Evolutionary conservation across 148 eudicot species (phyloP).

Genomic region (Dysphania ambrosioides): DNA sequence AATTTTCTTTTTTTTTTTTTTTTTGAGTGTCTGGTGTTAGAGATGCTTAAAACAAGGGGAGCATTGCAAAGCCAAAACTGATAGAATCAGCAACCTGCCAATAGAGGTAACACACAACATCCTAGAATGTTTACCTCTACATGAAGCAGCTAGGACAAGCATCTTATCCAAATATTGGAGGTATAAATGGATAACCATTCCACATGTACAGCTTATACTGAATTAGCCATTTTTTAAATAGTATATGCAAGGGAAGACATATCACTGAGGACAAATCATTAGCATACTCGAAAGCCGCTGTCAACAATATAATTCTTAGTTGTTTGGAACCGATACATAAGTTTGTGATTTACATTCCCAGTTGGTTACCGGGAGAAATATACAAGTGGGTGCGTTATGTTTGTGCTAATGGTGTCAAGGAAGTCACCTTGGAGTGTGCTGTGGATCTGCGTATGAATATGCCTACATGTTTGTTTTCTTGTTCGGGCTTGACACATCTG

Average conservation of each 20-base stretch:
- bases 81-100: constrained; percentile 1
- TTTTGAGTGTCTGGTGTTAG: not conserved
- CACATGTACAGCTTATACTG: not conserved
- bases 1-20: no score
- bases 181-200: not conserved
- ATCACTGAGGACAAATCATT: not conserved
- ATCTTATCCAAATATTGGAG: not conserved
- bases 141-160: not conserved
- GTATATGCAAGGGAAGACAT: no score
- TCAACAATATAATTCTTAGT: not conserved
- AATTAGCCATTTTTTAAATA: not conserved
- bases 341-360: not conserved
- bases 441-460: not conserved
- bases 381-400: not conserved
- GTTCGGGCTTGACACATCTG: constrained; percentile 6
- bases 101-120: not conserved
- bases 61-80: not conserved
- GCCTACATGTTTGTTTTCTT: not conserved
- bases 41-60: not conserved
- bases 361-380: not conserved
- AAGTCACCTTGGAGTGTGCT: not conserved
- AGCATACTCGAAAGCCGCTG: not conserved
- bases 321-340: not conserved
- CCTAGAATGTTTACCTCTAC: not conserved
- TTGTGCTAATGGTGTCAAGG: not conserved